phyloP scores from a whole-genome alignment of 164 flowering plant genomes.

The Umbellularia californica region DNA sequence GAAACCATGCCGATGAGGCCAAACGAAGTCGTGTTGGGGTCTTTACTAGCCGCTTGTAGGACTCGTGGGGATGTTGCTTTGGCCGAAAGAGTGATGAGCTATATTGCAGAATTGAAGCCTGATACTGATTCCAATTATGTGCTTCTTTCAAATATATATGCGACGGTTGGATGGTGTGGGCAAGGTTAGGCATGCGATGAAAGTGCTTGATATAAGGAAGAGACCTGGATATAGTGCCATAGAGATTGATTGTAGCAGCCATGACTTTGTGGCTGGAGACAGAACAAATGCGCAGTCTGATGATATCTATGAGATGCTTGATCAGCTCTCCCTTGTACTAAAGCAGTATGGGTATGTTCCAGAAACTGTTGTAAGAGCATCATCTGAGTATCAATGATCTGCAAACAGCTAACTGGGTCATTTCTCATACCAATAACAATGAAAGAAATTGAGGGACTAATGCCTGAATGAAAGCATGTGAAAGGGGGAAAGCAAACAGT shows the following conservation, averaged over 20 bases:
- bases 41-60: conserved; percentile 14
- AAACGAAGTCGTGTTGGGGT: conserved; percentile 10
- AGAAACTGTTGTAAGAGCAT: not conserved
- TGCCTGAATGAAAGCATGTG: no score
- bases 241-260: conserved; percentile 4
- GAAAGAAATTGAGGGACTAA: no score
- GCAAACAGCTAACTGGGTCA: no score
- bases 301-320: conserved; percentile 7
- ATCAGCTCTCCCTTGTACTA: conserved; percentile 5
- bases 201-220: conserved; percentile 39
- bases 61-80: conserved; percentile 9
- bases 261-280: conserved; percentile 12
- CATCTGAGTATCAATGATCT: not conserved
- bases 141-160: conserved; percentile 48
- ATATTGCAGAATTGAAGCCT: conserved; percentile 31
- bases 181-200: conserved; percentile 29
- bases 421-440: no score
- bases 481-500: no score
- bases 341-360: conserved; percentile 11
- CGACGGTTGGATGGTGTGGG: conserved; percentile 26
- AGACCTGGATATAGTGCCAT: conserved; percentile 54
- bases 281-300: not conserved
- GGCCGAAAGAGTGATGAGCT: conserved; percentile 28
- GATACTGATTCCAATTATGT: conserved; percentile 42
- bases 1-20: conserved; percentile 13